These are phyloP conservation scores for Tetracentron sinense DNA, from an alignment of 164 flowering plant species.

Conservation along the genomic window DNA sequence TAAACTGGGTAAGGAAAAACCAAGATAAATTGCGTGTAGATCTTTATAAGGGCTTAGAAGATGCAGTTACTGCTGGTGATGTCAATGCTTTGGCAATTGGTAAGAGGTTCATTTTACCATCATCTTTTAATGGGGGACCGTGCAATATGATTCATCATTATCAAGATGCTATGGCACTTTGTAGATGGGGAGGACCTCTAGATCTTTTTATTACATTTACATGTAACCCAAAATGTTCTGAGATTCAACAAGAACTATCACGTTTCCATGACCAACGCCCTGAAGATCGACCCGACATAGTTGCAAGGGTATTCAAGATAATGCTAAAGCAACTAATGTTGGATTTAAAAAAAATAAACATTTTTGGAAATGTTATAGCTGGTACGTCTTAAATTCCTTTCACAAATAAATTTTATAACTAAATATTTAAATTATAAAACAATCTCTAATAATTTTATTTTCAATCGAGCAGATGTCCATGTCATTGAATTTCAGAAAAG, in stretches of 20 bases:
- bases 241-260: not conserved
- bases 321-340: not conserved
- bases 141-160: conserved; percentile 19
- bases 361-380: not conserved
- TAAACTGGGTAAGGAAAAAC: not conserved
- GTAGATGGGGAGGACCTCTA: conserved; percentile 9
- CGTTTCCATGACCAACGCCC: not conserved
- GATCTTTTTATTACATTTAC: conserved; percentile 10
- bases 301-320: conserved; percentile 16
- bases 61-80: conserved; percentile 1
- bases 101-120: not conserved
- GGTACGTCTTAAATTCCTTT: not conserved
- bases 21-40: not conserved
- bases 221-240: not conserved
- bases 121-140: conserved; percentile 9
- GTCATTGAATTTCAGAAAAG: conserved; percentile 18
- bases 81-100: not conserved
- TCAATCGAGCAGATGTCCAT: not conserved
- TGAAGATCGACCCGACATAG: conserved; percentile 16
- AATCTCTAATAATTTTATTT: no score
- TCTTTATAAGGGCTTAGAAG: not conserved
- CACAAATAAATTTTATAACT: not conserved
- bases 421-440: not conserved
- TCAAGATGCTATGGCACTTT: conserved; percentile 22
- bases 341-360: not conserved